Evolutionary conservation across 441 rosid genomes (phyloP), one percentile per base, ranked within the genome.

Genomic region (Corymbia citriodora): DNA sequence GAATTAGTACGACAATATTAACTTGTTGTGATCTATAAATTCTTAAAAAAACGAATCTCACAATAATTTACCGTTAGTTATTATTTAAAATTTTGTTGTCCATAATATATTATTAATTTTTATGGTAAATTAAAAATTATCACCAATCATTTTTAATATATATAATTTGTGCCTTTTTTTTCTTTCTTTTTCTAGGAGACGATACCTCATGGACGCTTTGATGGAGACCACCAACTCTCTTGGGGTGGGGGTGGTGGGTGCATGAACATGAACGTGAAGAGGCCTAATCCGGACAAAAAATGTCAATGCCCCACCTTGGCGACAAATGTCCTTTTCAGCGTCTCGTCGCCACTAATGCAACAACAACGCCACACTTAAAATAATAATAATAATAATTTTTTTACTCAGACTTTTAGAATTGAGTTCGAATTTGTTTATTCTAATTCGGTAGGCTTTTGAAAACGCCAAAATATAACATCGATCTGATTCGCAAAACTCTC

Each of bases 81-180:
- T 40, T 40, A 5, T 40, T 40, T 40, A 40, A 40, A 4, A 4
- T 40, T 40, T 40, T 40, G 45, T 40, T 40, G 6, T 40, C 45
- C 45, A 40, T 40, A 40, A 40, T 40, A 40, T 40, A 40, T 40
- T 40, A 40, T 40, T 40, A 40, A 40, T 4, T 40, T 40, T 40
- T 40, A 40, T 5, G 45, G 6, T 40, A 40, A 5, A 40, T 40
- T 40, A 40, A 40, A 40, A 40, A 40, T 40, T 40, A 40, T 40
- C 1, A 40, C 45, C 6, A 40, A 40, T 40, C 45, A 40, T 40
- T 40, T 55, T 55, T 55, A 17, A 40, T 40, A 40, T 40, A 40
- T 40, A 40, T 40, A 1, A 61, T 9, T 8, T 17, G 2, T 31
- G 0, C 18, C 5, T 33, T 2, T 5, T 18, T 18, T 70, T 17